phyloP scores from a whole-genome alignment of 23 red algal genomes.

The Pyropia yezoensis region DNA sequence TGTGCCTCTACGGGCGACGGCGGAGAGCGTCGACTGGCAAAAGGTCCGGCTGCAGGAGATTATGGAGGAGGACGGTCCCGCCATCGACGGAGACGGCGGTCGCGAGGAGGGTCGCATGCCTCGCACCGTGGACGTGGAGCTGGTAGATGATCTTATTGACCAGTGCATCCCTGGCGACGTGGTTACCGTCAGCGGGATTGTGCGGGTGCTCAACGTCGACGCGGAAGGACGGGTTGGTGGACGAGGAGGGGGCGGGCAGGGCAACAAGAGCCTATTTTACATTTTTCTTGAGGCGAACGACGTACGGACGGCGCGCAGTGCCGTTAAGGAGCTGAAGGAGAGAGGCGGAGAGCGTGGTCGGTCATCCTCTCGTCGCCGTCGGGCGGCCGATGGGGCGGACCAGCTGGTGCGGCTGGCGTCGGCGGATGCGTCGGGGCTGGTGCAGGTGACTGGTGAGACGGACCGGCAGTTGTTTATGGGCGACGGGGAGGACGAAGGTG shows the following conservation, averaged over 20 bases:
- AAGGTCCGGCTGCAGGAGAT: constrained; percentile 83
- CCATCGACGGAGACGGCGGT: constrained; percentile 2
- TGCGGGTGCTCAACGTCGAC: constrained; percentile 60
- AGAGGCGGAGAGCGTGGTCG: no score
- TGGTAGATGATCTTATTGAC: constrained; percentile 81
- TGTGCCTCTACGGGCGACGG: constrained; percentile 44
- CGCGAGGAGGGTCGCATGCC: constrained; percentile 85
- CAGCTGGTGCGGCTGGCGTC: no score
- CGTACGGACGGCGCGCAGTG: constrained; percentile 13
- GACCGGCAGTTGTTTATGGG: not conserved
- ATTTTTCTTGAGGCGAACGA: constrained; percentile 97
- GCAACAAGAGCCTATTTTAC: constrained; percentile 70
- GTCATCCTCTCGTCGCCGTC: no score
- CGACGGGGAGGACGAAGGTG: constrained; percentile 9
- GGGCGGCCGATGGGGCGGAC: no score
- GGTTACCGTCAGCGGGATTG: constrained; percentile 70
- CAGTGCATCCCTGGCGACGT: constrained; percentile 84
- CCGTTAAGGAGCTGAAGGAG: no score
- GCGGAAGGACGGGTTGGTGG: constrained; percentile 11
- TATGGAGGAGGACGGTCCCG: constrained; percentile 11
- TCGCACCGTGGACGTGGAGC: constrained; percentile 76
- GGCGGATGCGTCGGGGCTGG: no score
- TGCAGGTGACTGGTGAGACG: no score
- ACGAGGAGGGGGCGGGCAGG: not conserved
- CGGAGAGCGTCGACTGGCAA: constrained; percentile 91